Percentiles rank a stretch among this genome's conserved stretches.
Conservation (phyloP, 225 moss, liverwort and hornwort genomes). For the Bryum argenteum region DNA sequence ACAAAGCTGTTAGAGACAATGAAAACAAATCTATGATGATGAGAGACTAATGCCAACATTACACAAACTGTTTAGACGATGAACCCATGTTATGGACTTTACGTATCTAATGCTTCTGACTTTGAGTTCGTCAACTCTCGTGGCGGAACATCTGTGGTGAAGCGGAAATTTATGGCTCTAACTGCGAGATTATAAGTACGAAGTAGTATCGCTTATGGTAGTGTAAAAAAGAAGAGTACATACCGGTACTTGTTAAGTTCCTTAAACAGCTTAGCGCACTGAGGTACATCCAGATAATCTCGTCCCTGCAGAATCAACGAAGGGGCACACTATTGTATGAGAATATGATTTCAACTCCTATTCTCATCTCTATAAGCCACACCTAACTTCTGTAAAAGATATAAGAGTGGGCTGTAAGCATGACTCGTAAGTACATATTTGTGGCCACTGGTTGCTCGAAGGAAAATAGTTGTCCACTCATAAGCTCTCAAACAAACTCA, state of each 20-base stretch:
- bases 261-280: constrained; percentile 69
- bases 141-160: no score
- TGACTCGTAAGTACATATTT: not conserved
- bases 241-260: constrained; percentile 91
- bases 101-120: no score
- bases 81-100: no score
- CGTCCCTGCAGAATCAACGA: constrained; percentile 48
- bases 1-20: no score
- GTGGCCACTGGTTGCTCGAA: not conserved
- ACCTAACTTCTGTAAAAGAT: not conserved
- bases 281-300: constrained; percentile 66
- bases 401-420: not conserved
- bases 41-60: no score
- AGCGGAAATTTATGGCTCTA: not conserved
- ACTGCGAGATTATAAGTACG: not conserved
- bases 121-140: no score
- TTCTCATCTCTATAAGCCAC: not conserved
- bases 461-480: not conserved
- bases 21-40: no score
- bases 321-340: not conserved
- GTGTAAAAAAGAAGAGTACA: not conserved
- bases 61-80: no score
- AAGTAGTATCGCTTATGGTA: not conserved
- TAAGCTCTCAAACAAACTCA: not conserved
- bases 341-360: not conserved